Base-by-base conservation (phyloP, 1,284 basidiomycete species). In the Schizophyllum commune region DNA sequence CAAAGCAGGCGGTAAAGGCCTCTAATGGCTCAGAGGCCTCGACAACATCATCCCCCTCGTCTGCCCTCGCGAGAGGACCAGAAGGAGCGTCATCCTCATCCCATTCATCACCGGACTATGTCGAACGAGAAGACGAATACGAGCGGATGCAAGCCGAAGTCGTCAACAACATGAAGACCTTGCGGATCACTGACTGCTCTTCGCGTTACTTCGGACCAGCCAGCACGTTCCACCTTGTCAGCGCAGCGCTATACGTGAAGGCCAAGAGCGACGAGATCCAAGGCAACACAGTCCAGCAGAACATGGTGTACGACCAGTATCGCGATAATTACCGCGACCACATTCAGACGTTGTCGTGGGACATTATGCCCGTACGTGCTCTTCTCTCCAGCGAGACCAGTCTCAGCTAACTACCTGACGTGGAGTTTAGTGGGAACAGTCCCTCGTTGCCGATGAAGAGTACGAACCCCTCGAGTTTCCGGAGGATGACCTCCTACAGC, bases 161-260 rank as follows among this genome's bases (percentile, higher is more conserved):
- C 53, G 15, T 27, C 53, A 27, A 20, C 6, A 27, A 21, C 20
- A 55, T 55, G 53, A 27, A 20, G 27, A 21, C 19, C 9, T 27
- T 55, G 20, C 19, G 27, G 13, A 55, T 55, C 19, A 55, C 53
- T 13, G 20, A 20, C 11, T 20, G 20, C 53, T 13, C 9, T 20
- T 20, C 53, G 11, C 53, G 64, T 19, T 88, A 84, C 69, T 84
- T 83, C 68, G 85, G 86, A n/a, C 80, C 81, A 63, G 82, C 83
- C 0, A 86, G 83, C 66, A 80, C 75, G 4, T 75, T 77, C 19
- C 79, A 80, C 69, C 75, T 88, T 32, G 69, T 85, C 57, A 77
- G 79, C 52, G 74, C 79, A 33, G 80, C 82, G 6, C 73, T 83
- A 56, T 75, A 77, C 47, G 70, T 83, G 58, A 84, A 83, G 67